phyloP scores from a whole-genome alignment of 2,329 filamentous ascomycete genomes.

The Sporothrix pseudoabietina region DNA sequence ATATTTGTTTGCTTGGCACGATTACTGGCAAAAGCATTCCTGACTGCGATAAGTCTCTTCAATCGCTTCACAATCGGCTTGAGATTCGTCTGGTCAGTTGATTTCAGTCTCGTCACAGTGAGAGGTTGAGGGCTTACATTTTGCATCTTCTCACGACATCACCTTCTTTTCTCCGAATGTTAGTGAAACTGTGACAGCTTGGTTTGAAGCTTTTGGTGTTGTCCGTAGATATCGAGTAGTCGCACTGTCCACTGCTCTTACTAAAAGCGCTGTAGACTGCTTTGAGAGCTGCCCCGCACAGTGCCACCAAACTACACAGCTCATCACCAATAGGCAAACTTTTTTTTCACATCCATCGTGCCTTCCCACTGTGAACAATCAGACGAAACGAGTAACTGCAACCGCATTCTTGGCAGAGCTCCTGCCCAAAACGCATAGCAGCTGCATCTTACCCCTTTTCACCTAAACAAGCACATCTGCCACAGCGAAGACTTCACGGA shows the following conservation, averaged over 20 bases:
- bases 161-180: neutral
- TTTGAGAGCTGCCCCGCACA: constrained; percentile 29
- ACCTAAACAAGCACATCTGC: neutral
- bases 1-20: neutral
- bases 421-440: neutral
- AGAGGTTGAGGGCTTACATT: neutral
- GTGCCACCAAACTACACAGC: neutral
- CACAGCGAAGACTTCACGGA: neutral
- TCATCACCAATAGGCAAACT: constrained; percentile 30
- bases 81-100: neutral
- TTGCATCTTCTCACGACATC: constrained; percentile 13
- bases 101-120: neutral
- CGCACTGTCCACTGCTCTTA: neutral
- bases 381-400: constrained; percentile 11
- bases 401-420: constrained; percentile 10
- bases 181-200: neutral
- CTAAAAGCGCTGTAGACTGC: neutral
- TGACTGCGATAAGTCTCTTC: neutral
- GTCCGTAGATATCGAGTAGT: neutral
- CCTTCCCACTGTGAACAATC: constrained; percentile 12
- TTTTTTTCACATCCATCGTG: constrained; percentile 28
- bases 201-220: neutral
- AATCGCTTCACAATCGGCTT: neutral
- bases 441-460: neutral
- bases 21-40: neutral